Evolutionary conservation across 176 grass and related monocot species (phyloP), one percentile per base, ranked within the genome.

Genomic region (Paspalum vaginatum): DNA sequence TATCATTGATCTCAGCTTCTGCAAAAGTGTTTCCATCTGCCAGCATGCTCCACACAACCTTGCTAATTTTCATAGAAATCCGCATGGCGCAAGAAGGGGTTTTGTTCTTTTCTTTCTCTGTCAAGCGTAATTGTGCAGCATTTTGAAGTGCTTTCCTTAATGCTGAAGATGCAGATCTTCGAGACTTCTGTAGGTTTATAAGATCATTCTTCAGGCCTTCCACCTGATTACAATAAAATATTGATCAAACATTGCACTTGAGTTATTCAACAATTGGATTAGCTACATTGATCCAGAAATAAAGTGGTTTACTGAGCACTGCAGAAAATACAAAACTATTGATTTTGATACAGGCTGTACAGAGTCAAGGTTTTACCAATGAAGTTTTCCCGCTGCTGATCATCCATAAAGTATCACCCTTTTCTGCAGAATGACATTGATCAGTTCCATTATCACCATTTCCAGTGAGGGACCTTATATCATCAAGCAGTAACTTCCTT

Each of bases 81-180:
- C 96, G 81, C 90, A 91, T 99, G 73, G 96, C 96, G 66, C 77
- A 99, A 48, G 96, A 95, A 76, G 90, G 90, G 58, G 92, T 99
- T 89, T 95, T 99, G 79, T 99, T 99, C 90, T 99, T 99, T 85
- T 93, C 96, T 88, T 99, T 99, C 86, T 95, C 96, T 85, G 85
- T 97, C 48, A 99, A 79, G 41, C 84, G 90, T 83, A 85, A 59
- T 18, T 99, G 92, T 64, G 96, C 90, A 88, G 96, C 96, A 52
- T 95, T 95, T 84, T 95, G 90, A 74, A 99, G 86, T 74, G 96
- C 90, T 82, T 87, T 93, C 85, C 96, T 91, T 76, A 99, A 82
- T 61, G 81, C 86, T 50, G 86, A 93, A 80, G 96, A 95, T 85
- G 92, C 96, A 71, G 57, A 81, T 72, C 89, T 95, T 70, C 92